Percentiles rank a stretch among this genome's conserved stretches.
Evolutionary conservation across 2,329 filamentous ascomycete species (phyloP).

Genomic region (Ceratocystis harringtonii): DNA sequence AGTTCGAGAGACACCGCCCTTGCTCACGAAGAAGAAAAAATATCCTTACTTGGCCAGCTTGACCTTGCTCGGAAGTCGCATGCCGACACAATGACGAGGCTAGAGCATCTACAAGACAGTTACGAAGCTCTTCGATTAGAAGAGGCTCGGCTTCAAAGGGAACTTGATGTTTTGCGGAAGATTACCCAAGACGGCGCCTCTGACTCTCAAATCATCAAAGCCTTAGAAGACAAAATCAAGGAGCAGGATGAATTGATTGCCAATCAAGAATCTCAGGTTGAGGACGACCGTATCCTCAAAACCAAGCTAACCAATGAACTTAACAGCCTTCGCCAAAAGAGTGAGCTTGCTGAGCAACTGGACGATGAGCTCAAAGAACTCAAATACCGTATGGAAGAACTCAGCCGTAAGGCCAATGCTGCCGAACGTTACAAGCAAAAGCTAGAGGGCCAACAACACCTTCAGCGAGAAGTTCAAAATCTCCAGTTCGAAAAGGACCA

Average conservation of each 20-base stretch:
- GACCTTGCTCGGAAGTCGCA: conserved; percentile 41
- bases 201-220: conserved; percentile 37
- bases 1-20: conserved; percentile 39
- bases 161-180: conserved; percentile 36
- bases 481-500: conserved; percentile 41
- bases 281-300: conserved; percentile 34
- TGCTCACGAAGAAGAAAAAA: conserved; percentile 41
- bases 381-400: conserved; percentile 41
- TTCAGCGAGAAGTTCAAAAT: conserved; percentile 41
- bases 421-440: conserved; percentile 49
- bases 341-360: conserved; percentile 35
- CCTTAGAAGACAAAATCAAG: conserved; percentile 41
- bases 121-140: conserved; percentile 52
- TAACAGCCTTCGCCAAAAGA: conserved; percentile 31
- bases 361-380: conserved; percentile 46
- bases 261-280: conserved; percentile 50
- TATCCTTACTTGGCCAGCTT: conserved; percentile 34
- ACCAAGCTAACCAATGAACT: conserved; percentile 35
- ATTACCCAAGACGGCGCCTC: conserved; percentile 37
- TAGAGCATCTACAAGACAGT: conserved; percentile 45
- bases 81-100: conserved; percentile 43
- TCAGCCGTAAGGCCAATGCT: conserved; percentile 47
- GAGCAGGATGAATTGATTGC: conserved; percentile 60
- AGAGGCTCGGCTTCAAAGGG: conserved; percentile 41
- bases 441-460: conserved; percentile 38